Base-by-base conservation (phyloP, 768 basidiomycete species). In the Pulveroboletus sp. region DNA sequence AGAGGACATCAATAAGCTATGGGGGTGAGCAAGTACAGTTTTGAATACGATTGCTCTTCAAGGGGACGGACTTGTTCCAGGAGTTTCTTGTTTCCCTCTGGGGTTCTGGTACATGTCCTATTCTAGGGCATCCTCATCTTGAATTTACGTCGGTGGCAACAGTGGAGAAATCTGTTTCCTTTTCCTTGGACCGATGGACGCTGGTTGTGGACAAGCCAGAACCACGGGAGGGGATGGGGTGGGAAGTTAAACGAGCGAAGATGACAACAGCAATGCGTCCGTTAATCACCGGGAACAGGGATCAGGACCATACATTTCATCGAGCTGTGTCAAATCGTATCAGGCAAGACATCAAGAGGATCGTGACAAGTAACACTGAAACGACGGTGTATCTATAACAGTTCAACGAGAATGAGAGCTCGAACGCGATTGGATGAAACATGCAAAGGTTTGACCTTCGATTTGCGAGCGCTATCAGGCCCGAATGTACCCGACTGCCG, bases 71-170 rank as follows among this genome's bases (percentile, higher is more conserved):
- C 72, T 74, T 73, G 57, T 75, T 76, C 71, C 74, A 75, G 12
- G 68, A 56, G 50, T 76, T 72, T 49, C 74, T 75, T 1, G 53
- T 63, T 45, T 73, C 71, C 51, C 76, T 57, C 61, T 78, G 71
- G 49, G 73, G 61, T 57, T 80, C 79, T 14, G 75, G 76, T 0
- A 80, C 74, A 11, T 79, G 74, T 53, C 79, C 79, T 6, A 38
- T 32, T 68, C 67, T 0, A 61, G 70, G 2, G 62, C 58, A 27
- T 52, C 58, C 32, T 71, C 71, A 24, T 41, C 42, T 12, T 12
- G 42, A 28, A n/a, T 43, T 35, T 9, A 33, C 24, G 17, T 55
- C 39, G 8, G 43, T 6, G 32, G 35, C 36, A 26, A 43, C 46
- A 12, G 21, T 8, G 15, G 18, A 5, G 17, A 17, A 12, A 21